Conservation (phyloP, 371 early-diverging fungal species). For the Mucor piriformis region DNA sequence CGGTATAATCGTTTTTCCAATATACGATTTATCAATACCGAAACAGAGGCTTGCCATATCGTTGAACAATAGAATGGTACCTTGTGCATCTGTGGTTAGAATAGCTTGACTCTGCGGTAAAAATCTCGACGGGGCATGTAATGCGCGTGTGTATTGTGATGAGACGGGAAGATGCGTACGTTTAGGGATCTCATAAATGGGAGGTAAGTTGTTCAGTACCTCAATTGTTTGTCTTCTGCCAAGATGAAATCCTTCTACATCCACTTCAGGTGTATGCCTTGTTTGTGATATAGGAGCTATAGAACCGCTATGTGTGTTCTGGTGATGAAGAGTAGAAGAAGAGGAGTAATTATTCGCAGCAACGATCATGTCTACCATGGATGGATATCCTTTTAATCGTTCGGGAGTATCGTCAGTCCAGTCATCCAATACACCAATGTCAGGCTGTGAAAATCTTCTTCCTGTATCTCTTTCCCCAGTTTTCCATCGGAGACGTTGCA, state of each 20-base stretch:
- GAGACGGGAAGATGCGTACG: not conserved
- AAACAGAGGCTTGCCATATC: conserved; percentile 50
- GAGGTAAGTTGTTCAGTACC: conserved; percentile 16
- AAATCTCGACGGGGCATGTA: conserved; percentile 68
- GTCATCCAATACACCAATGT: conserved; percentile 38
- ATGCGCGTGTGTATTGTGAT: conserved; percentile 36
- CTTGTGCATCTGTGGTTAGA: conserved; percentile 58
- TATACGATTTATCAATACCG: conserved; percentile 26
- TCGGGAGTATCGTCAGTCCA: conserved; percentile 19
- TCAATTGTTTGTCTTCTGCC: conserved; percentile 26
- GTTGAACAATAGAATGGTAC: conserved; percentile 55
- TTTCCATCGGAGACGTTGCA: conserved; percentile 57
- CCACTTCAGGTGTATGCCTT: not conserved
- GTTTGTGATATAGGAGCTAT: not conserved
- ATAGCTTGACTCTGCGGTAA: conserved; percentile 69
- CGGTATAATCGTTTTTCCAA: conserved; percentile 31
- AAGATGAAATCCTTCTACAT: conserved; percentile 12
- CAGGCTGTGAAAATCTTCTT: conserved; percentile 42
- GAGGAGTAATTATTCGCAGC: not conserved
- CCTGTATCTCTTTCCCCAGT: conserved; percentile 44
- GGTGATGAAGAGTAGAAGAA: not conserved
- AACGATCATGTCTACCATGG: conserved; percentile 8
- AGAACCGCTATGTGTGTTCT: not conserved
- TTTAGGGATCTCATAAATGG: conserved; percentile 26
- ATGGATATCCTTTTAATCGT: conserved; percentile 8